Percentiles rank a stretch among this genome's conserved stretches.
These are phyloP conservation scores for Globisporangium acanthophoron DNA, from an alignment of 352 stramenopile genomes.

Conservation along the genomic window DNA sequence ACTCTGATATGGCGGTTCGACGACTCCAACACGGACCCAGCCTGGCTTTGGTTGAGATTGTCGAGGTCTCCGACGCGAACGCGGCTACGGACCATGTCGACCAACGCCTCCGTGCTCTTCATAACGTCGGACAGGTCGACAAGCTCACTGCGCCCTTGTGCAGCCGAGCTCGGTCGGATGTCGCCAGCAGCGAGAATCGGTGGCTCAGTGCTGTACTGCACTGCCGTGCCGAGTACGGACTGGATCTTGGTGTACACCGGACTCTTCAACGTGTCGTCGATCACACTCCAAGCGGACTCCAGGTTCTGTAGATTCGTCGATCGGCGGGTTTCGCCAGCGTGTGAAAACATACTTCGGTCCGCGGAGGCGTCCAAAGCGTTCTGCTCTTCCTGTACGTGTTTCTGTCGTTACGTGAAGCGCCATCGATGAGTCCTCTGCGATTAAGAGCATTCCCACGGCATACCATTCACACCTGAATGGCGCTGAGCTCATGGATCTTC, in stretches of 20 bases:
- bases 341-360: constrained; percentile 27
- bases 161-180: constrained; percentile 15
- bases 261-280: constrained; percentile 18
- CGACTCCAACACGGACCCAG: constrained; percentile 14
- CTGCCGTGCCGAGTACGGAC: constrained; percentile 22
- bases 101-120: constrained; percentile 24
- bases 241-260: constrained; percentile 19
- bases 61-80: constrained; percentile 18
- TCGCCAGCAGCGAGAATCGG: constrained; percentile 24
- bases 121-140: constrained; percentile 31
- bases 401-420: constrained; percentile 9
- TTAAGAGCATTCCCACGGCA: neutral
- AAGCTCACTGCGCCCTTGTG: constrained; percentile 9
- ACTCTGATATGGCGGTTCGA: constrained; percentile 21
- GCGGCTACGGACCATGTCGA: constrained; percentile 23
- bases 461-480: constrained; percentile 18
- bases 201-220: constrained; percentile 28
- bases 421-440: neutral
- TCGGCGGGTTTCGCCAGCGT: constrained; percentile 19
- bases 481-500: constrained; percentile 31
- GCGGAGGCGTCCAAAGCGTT: constrained; percentile 21
- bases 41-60: constrained; percentile 8
- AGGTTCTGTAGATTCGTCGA: constrained; percentile 19
- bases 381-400: constrained; percentile 41
- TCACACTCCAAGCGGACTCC: constrained; percentile 22